Evolutionary conservation across 805 yeast genomes (phyloP), one percentile per base, ranked within the genome.

Genomic region (Candida bentonensis): DNA sequence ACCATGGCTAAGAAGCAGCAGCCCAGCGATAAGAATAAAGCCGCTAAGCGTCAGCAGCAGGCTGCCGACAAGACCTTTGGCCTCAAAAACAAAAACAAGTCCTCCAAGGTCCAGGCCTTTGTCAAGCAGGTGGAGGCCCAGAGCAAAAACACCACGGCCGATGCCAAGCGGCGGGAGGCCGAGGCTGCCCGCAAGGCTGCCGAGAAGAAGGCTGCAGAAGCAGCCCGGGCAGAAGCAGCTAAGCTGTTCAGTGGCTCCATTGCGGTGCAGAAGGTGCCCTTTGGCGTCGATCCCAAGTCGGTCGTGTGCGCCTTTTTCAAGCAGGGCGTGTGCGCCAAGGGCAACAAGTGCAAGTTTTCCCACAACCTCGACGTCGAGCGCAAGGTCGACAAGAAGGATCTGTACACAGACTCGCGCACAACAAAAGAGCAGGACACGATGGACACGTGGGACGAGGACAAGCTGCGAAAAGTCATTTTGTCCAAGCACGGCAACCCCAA

Each of bases 381-480:
- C 62, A 88, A 82, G 63, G 84, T 82, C 26, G 84, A 74, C 42
- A 92, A 92, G 78, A 87, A 73, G 64, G 96, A 92, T 66, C 72
- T 89, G 56, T 92, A 92, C 66, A 78, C 92, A 9, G 98, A 92
- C 66, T 86, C 79, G 30, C 77, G 96, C 62, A 67, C 64, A 41
- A 71, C 64, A 7, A 80, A 82, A 60, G 81, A 78, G 52, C 70
- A 69, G 20, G 97, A 92, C 63, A 84, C 92, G 3, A 87, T 89
- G 96, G 96, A 87, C 55, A 72, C 71, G 40, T 89, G 97, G 97
- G 97, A 92, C 65, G 96, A 89, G 65, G 96, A 80, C 56, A 92
- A 88, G 68, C 76, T 92, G 60, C 75, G 94, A 60, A 72, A 71
- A 27, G 97, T 92, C 49, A 81, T 92, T 56, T 46, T 73, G 51